Evolutionary conservation across 805 yeast species (phyloP), one percentile per base, ranked within the genome.

Genomic region (Pichia rugopelliculosa): DNA sequence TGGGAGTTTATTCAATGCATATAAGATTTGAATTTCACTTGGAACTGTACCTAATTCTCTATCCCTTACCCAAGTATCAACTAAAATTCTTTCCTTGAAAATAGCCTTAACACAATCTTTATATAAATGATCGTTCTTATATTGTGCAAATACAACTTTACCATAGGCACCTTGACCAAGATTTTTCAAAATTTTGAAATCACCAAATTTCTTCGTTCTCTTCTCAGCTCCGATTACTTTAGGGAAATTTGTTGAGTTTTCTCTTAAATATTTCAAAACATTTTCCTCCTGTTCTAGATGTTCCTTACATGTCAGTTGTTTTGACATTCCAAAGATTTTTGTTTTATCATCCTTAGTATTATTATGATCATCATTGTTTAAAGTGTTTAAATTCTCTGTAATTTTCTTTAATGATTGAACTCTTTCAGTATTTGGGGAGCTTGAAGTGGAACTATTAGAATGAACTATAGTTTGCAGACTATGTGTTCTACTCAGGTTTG

Each of bases 131-230:
- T 85, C 88, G 24, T 74, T 71, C 41, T 75, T 77, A 59, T 83
- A 85, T 61, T 76, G 76, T 4, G 87, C 93, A 22, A 87, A 72
- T 23, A 87, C 83, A 18, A 93, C 99, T 60, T 87, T 87, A 12
- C 99, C 99, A 60, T 93, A 93, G 0, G 98, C 96, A 36, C 99
- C 99, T 63, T 86, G 91, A 1, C 99, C 99, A 80, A 93, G 79
- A 52, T 81, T 79, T 61, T 86, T 84, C 39, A 88, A 41, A 1
- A 86, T 75, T 1, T 69, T 65, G 57, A 87, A 93, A 61, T 89
- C 96, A 0, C 74, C 62, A 53, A 87, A 75, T 51, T 79, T 77
- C 61, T 87, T 87, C 20, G 75, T 80, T 46, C 96, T 75, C 58
- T 93, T 77, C 47, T 72, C 70, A 6, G 73, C 69, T 2, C 97